Evolutionary conservation across 805 yeast genomes (phyloP).

Genomic region (Barnettozyma sucrosica): DNA sequence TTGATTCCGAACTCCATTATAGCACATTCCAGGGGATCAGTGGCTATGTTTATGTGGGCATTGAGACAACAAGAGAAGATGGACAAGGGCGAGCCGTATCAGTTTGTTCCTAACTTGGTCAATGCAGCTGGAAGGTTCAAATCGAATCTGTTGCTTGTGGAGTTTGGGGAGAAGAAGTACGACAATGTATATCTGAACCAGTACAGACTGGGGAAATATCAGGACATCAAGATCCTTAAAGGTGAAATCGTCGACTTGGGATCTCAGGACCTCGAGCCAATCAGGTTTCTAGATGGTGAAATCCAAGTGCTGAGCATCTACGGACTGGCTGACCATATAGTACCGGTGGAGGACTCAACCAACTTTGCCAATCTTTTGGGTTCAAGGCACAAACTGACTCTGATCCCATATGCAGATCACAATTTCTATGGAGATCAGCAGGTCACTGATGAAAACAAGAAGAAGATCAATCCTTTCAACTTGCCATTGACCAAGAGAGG

Average conservation of each 20-base stretch:
- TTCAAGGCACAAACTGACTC: constrained; percentile 47
- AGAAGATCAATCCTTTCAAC: constrained; percentile 29
- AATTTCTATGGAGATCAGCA: constrained; percentile 56
- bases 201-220: constrained; percentile 46
- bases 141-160: constrained; percentile 15
- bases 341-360: constrained; percentile 60
- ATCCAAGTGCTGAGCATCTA: constrained; percentile 61
- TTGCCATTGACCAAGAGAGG: constrained; percentile 42
- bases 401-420: constrained; percentile 73
- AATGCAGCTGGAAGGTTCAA: constrained; percentile 71
- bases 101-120: constrained; percentile 56
- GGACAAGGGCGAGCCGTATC: constrained; percentile 29
- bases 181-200: constrained; percentile 37
- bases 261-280: constrained; percentile 37
- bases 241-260: constrained; percentile 49
- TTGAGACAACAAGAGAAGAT: constrained; percentile 35
- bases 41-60: constrained; percentile 73
- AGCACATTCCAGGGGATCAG: constrained; percentile 77
- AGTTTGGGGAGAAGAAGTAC: constrained; percentile 6
- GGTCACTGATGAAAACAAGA: constrained; percentile 31
- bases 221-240: constrained; percentile 36
- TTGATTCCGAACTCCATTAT: constrained; percentile 52
- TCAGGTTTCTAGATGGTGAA: constrained; percentile 38
- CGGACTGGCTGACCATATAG: constrained; percentile 61
- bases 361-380: constrained; percentile 51